A percentile compares a stretch with the other conserved stretches of the same genome.
Conservation (phyloP, 2,329 filamentous ascomycete genomes). For the Colletotrichum tanaceti region DNA sequence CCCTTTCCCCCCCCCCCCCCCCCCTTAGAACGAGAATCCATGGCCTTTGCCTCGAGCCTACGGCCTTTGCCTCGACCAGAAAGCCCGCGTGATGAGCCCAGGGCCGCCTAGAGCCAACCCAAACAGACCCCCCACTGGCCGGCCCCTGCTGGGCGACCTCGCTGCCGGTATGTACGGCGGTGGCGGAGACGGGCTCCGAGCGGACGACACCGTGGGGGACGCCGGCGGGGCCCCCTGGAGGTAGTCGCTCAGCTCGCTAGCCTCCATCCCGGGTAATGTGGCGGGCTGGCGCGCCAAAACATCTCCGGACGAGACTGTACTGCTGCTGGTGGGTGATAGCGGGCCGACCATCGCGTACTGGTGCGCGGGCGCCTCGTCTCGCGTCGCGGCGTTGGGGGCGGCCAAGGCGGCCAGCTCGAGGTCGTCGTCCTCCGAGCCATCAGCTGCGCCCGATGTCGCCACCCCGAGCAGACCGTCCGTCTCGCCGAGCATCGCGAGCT, state of each 20-base stretch:
- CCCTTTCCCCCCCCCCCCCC: too few species aligned
- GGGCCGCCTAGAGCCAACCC: conserved; percentile 28
- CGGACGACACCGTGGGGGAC: conserved; percentile 20
- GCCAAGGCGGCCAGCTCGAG: conserved; percentile 25
- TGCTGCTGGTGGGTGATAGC: conserved; percentile 17
- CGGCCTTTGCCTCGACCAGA: conserved; percentile 14
- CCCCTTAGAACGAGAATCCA: neutral
- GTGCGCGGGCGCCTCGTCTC: conserved; percentile 12
- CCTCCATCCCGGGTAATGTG: conserved; percentile 21
- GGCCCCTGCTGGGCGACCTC: conserved; percentile 9
- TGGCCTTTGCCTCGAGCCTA: conserved; percentile 2
- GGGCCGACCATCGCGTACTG: conserved; percentile 31
- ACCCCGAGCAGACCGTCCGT: conserved; percentile 25
- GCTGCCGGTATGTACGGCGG: conserved; percentile 33
- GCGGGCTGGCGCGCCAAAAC: conserved; percentile 7
- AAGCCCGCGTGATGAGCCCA: conserved; percentile 21
- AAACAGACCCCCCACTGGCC: conserved; percentile 4
- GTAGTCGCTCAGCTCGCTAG: conserved; percentile 32
- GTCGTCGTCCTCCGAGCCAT: conserved; percentile 21
- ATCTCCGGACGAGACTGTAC: conserved; percentile 19
- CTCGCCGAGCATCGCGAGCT: conserved; percentile 15
- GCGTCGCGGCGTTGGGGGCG: neutral
- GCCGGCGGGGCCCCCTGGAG: conserved; percentile 28
- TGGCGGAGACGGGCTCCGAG: conserved; percentile 28
- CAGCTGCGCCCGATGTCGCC: conserved; percentile 4